Conservation (phyloP, 1,139 yeast species). For the Diutina pseudorugosa region DNA sequence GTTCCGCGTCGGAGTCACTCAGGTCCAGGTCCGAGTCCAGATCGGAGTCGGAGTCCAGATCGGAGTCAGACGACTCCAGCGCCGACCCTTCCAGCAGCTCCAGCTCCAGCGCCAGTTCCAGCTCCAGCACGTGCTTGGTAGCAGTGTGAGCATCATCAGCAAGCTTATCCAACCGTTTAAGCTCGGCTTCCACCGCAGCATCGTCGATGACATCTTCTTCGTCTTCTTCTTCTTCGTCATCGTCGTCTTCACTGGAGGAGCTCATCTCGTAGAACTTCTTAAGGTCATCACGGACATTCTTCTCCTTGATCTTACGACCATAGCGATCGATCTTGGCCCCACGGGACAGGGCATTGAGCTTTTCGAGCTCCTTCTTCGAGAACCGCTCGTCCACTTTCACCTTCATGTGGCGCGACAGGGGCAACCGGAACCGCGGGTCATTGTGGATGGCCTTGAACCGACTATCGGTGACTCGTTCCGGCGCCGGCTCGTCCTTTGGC, state of each 20-base stretch:
- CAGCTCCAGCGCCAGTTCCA: constrained; percentile 17
- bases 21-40: constrained; percentile 16
- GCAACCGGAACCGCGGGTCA: constrained; percentile 81
- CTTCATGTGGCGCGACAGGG: constrained; percentile 57
- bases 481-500: not conserved
- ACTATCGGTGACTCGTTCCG: constrained; percentile 5
- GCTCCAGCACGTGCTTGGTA: not conserved
- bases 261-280: constrained; percentile 53
- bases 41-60: constrained; percentile 18
- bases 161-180: not conserved
- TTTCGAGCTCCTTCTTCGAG: constrained; percentile 55
- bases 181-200: constrained; percentile 10
- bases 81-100: constrained; percentile 44
- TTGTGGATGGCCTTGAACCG: constrained; percentile 68
- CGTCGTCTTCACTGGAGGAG: no score
- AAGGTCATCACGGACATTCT: constrained; percentile 27
- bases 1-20: constrained; percentile 24
- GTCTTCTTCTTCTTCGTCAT: constrained; percentile 8
- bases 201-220: constrained; percentile 13
- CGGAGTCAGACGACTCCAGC: constrained; percentile 13
- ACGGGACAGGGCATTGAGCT: constrained; percentile 39
- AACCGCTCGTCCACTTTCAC: constrained; percentile 83
- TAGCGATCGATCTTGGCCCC: constrained; percentile 69
- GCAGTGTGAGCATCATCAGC: not conserved
- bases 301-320: constrained; percentile 56